Base-by-base conservation (phyloP, 345 rosid species). In the Citrus australasica region DNA sequence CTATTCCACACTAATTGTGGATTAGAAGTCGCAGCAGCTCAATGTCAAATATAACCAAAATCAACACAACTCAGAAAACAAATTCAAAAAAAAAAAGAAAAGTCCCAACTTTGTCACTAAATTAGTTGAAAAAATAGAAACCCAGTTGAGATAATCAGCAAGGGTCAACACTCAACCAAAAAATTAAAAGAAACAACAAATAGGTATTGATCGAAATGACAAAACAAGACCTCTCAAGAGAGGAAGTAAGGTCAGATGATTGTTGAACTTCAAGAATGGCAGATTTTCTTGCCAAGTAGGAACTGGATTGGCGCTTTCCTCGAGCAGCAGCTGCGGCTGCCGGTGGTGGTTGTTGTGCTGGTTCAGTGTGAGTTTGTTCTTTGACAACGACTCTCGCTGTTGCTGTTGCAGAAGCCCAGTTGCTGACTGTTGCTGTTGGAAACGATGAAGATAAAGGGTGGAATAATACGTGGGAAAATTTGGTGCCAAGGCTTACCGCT, bases 211-310 rank as follows among this genome's bases (percentile, higher is more conserved):
- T 25, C 35, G 25, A 76, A 51, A 33, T 16, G 59, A 56, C 42
- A 33, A 58, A n/a, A 30, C 69, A 6, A 59, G 65, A 92, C 94
- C 93, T 89, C 25, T 87, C 78, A 42, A 95, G 93, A 63, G 95
- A 86, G 21, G 89, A 85, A 69, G 74, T 69, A 69, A 91, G 85
- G 80, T 89, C 90, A 2, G 90, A 33, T 67, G 97, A 90, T n/a
- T 79, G 80, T 68, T 89, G 89, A 28, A 95, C 84, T 78, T 91
- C 86, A 56, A 80, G 76, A 67, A 93, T 83, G 68, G 97, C 97
- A 58, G 92, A 83, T 88, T 93, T 88, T 75, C 98, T 90, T 40
- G 80, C 82, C 38, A 85, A 75, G 85, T 89, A 93, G 11, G 85
- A 80, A 81, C 81, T 88, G 16, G 95, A 83, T 80, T 87, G 88